Conservation (phyloP, 2,329 filamentous ascomycete genomes). For the Talaromyces funiculosus region DNA sequence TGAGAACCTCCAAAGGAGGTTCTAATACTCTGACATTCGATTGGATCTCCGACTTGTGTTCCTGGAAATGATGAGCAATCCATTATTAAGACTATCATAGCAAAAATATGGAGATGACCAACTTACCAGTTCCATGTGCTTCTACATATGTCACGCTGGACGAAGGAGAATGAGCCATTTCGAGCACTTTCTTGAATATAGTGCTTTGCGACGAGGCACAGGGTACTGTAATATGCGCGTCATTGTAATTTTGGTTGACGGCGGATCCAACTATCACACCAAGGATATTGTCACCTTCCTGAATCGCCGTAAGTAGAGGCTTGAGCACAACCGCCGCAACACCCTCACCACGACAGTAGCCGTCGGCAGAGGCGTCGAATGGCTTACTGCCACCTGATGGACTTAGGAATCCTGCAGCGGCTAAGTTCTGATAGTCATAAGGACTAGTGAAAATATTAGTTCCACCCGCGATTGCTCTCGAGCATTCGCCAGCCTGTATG, state of each 20-base stretch:
- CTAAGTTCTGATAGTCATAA: slow-evolving; percentile 21
- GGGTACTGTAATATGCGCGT: slow-evolving; percentile 8
- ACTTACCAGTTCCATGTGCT: slow-evolving; percentile 34
- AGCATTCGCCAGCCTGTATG: slow-evolving; percentile 25
- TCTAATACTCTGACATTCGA: slow-evolving; percentile 14
- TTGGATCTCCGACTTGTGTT: slow-evolving; percentile 23
- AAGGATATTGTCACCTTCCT: slow-evolving; percentile 39
- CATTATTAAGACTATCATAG: background rate
- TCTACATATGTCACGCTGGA: slow-evolving; percentile 23
- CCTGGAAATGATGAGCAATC: slow-evolving; percentile 6
- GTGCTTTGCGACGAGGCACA: slow-evolving; percentile 4
- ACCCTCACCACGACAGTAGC: slow-evolving; percentile 50
- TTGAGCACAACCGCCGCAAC: slow-evolving; percentile 48
- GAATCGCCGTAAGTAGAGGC: slow-evolving; percentile 41
- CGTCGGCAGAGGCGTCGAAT: slow-evolving; percentile 42
- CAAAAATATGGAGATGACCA: background rate
- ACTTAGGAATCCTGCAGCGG: slow-evolving; percentile 34
- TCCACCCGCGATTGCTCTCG: slow-evolving; percentile 22
- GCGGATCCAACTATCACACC: slow-evolving; percentile 28
- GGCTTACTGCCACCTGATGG: slow-evolving; percentile 49
- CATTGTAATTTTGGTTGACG: slow-evolving; percentile 25
- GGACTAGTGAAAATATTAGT: slow-evolving; percentile 26
- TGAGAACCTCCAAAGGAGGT: slow-evolving; percentile 8
- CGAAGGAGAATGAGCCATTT: background rate
- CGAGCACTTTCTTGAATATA: slow-evolving; percentile 1